Percentiles rank a stretch among this genome's conserved stretches.
Conservation (phyloP, 1,284 basidiomycete species). For the Pisolithus thermaeus region DNA sequence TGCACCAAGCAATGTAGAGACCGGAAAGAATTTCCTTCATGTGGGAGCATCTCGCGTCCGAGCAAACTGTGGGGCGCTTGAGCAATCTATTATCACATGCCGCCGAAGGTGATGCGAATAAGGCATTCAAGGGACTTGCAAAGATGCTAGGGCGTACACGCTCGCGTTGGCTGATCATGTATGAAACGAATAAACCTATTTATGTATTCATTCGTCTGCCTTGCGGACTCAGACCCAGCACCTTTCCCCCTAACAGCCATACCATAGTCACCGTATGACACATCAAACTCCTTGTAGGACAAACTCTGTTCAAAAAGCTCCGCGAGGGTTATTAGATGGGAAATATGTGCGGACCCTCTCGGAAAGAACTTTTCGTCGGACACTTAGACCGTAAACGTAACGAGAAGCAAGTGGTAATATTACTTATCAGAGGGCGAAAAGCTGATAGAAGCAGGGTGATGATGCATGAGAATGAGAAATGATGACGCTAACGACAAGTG, state of each 20-base stretch:
- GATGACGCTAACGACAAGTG: slow-evolving; percentile 16
- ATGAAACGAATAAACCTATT: neutral
- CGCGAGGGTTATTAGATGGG: neutral
- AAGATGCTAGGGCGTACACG: neutral
- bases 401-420: neutral
- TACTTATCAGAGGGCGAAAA: slow-evolving; percentile 5
- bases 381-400: neutral
- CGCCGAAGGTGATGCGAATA: neutral
- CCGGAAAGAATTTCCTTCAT: no score
- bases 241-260: neutral
- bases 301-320: neutral
- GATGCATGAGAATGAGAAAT: slow-evolving; percentile 11
- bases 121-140: neutral
- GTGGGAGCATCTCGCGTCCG: neutral
- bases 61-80: neutral
- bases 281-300: neutral
- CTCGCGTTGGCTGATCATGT: neutral
- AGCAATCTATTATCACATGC: neutral
- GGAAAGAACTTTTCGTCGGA: neutral
- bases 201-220: neutral
- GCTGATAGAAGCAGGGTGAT: slow-evolving; percentile 1
- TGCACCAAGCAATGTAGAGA: no score
- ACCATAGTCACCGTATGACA: neutral
- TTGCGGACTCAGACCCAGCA: neutral
- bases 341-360: neutral